These are phyloP conservation scores for Emericellopsis cladophorae DNA, from an alignment of 2,329 filamentous ascomycete genomes.

Conservation along the genomic window DNA sequence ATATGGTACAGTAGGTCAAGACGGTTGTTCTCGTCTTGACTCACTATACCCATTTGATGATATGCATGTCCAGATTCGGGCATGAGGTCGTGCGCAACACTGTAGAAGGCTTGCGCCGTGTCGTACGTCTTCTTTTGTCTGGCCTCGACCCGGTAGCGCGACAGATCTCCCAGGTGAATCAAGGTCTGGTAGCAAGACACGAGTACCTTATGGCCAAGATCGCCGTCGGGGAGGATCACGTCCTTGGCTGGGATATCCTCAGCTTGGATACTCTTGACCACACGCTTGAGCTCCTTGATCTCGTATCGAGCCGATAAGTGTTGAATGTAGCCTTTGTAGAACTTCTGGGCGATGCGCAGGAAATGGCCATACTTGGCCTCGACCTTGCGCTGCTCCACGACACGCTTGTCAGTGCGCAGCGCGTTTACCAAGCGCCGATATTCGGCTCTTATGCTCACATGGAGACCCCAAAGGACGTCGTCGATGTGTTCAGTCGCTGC, in stretches of 20 bases:
- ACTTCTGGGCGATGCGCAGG: slow-evolving; percentile 75
- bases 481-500: slow-evolving; percentile 54
- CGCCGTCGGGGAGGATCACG: slow-evolving; percentile 27
- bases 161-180: slow-evolving; percentile 79
- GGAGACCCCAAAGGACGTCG: slow-evolving; percentile 62
- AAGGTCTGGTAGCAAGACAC: slow-evolving; percentile 71
- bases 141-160: slow-evolving; percentile 70
- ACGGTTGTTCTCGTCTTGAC: slow-evolving; percentile 64
- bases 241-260: slow-evolving; percentile 25
- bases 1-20: slow-evolving; percentile 82
- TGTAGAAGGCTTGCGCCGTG: slow-evolving; percentile 72
- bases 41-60: slow-evolving; percentile 84
- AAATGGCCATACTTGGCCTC: slow-evolving; percentile 75
- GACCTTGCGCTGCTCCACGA: slow-evolving; percentile 60
- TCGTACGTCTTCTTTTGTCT: slow-evolving; percentile 65
- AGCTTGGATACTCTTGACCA: slow-evolving; percentile 26
- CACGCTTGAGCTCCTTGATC: slow-evolving; percentile 34
- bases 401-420: slow-evolving; percentile 31
- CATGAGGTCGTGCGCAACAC: slow-evolving; percentile 64
- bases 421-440: slow-evolving; percentile 59
- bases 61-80: slow-evolving; percentile 72
- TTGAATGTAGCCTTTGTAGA: slow-evolving; percentile 79
- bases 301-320: slow-evolving; percentile 53
- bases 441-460: slow-evolving; percentile 63
- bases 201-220: slow-evolving; percentile 48